phyloP scores from a whole-genome alignment of 1,284 basidiomycete species.

The Anthracocystis setariae region DNA sequence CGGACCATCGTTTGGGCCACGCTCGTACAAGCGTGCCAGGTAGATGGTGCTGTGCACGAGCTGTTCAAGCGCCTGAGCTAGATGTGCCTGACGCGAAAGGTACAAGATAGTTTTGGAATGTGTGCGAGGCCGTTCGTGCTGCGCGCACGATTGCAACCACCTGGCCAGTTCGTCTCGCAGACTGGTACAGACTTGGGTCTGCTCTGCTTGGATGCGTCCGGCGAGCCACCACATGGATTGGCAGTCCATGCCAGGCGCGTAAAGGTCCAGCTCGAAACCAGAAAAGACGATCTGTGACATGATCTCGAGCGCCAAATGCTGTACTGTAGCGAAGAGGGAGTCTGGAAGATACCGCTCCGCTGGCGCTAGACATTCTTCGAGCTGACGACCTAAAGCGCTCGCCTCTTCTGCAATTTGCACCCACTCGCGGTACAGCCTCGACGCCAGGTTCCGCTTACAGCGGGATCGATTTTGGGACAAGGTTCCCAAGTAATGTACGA shows the following conservation, averaged over 20 bases:
- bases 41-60: constrained; percentile 22
- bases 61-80: constrained; percentile 32
- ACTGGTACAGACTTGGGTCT: constrained; percentile 32
- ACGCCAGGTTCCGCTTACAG: constrained; percentile 42
- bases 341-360: constrained; percentile 34
- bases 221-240: constrained; percentile 48
- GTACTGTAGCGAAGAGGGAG: constrained; percentile 70
- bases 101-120: constrained; percentile 21
- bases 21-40: constrained; percentile 14
- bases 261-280: constrained; percentile 81
- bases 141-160: constrained; percentile 7
- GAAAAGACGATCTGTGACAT: constrained; percentile 78
- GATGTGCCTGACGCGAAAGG: constrained; percentile 26
- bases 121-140: constrained; percentile 11
- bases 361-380: constrained; percentile 23
- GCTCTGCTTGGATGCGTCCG: constrained; percentile 42
- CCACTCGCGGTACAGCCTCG: constrained; percentile 47
- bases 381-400: constrained; percentile 21
- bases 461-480: constrained; percentile 56
- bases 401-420: constrained; percentile 45
- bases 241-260: constrained; percentile 69
- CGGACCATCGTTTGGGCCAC: not conserved
- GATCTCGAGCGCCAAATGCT: constrained; percentile 74
- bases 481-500: constrained; percentile 45
- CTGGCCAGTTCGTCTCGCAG: constrained; percentile 33